Base-by-base conservation (phyloP, 768 basidiomycete genomes). In the Gloeopeniophorella convolvens region DNA sequence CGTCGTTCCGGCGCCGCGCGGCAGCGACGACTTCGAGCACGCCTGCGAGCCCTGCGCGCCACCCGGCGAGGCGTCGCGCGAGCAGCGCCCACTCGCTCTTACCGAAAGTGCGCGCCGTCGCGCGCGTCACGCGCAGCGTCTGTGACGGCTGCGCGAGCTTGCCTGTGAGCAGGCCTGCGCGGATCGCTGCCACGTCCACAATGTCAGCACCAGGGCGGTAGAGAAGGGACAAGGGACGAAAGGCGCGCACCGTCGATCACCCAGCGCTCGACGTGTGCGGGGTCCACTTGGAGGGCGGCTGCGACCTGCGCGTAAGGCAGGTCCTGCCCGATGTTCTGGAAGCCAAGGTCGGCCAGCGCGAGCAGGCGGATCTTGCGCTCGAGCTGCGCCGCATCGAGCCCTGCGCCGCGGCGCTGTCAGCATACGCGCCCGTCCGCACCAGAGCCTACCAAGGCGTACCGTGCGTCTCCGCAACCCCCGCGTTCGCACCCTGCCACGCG, bases 71-170 rank as follows among this genome's bases (percentile, higher is more conserved):
- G 33, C 87, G 74, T 64, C 79, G 79, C 65, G 89, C 85, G 41
- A 93, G 73, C 20, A 74, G 71, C 61, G 80, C 78, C 90, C 91
- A 94, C 65, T 93, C 85, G 58, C 76, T 78, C 33, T 74, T 75
- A 60, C 83, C 85, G 61, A 92, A 92, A 9, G 78, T 74, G 48
- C 87, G 83, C 1, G 87, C 77, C 0, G 81, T 82, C 0, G 89
- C 83, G 28, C 82, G 82, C 42, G 77, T 79, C 51, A 93, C 76
- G 55, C 80, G 81, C 32, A 93, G 68, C 41, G 78, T 80, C 60
- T 87, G 83, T 8, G 80, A 74, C 1, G 82, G 79, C 63, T 94
- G 91, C 1, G 88, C 87, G 42, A 94, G 82, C 65, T 89, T 91
- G 31, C 85, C 91, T 43, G 81, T 79, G 27, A 92, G 64, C 37